A percentile compares a stretch with the other conserved stretches of the same genome.
Conservation (phyloP, 306 rosid genomes). For the Acmispon strigosus region DNA sequence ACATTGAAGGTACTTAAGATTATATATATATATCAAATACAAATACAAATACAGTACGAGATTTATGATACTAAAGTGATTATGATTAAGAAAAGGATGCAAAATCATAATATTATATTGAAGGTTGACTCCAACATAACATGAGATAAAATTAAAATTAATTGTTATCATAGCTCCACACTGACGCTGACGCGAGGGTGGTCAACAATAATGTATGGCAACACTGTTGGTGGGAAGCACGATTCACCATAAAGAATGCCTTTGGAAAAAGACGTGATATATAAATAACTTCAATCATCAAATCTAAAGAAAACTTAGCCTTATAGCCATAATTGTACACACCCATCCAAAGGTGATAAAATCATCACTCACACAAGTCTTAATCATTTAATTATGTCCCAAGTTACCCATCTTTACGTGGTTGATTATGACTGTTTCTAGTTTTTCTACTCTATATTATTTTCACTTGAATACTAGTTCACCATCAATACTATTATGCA, state of each 20-base stretch:
- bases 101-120: neutral
- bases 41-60: too few relatives aligned
- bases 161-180: neutral
- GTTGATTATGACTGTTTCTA: neutral
- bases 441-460: neutral
- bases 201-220: neutral
- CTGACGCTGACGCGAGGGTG: neutral
- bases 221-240: neutral
- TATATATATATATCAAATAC: too few relatives aligned
- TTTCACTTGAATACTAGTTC: neutral
- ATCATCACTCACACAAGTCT: neutral
- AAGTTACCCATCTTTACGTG: neutral
- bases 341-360: neutral
- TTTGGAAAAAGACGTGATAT: neutral
- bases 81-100: neutral
- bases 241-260: neutral
- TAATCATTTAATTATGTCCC: neutral
- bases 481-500: neutral
- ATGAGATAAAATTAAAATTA: too few relatives aligned
- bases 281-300: neutral
- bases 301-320: conserved; percentile 4
- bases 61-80: neutral
- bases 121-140: conserved; percentile 9
- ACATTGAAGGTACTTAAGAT: too few relatives aligned
- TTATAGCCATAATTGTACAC: neutral